These are phyloP conservation scores for Picea abies DNA, from an alignment of 83 land plant species.

Conservation along the genomic window DNA sequence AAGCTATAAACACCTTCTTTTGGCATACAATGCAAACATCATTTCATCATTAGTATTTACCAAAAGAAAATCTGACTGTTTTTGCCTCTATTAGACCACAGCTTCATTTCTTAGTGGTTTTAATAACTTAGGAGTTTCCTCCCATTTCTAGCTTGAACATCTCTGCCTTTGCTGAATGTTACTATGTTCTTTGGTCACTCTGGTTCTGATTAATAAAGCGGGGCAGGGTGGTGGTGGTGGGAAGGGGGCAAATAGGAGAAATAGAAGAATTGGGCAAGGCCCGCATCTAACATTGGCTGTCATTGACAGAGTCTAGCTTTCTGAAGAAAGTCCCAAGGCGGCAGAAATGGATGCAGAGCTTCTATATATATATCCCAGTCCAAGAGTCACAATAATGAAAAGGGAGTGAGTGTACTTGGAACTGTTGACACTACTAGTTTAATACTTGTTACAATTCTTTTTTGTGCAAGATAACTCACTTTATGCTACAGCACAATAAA, in stretches of 20 bases:
- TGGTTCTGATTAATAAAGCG: not conserved
- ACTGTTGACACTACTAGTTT: not conserved
- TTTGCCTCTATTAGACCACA: not conserved
- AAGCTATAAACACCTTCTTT: not conserved
- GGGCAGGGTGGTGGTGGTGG: too few species aligned
- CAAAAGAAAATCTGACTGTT: not conserved
- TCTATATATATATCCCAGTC: not conserved
- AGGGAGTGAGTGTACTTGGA: not conserved
- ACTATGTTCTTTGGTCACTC: not conserved
- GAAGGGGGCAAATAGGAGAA: not conserved
- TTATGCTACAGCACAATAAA: not conserved
- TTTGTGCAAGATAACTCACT: not conserved
- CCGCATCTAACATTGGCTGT: not conserved
- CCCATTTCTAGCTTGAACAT: not conserved
- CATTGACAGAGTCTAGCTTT: slow-evolving; percentile 18
- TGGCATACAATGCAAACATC: too few species aligned
- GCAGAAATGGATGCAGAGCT: not conserved
- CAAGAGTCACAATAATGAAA: not conserved
- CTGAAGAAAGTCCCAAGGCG: slow-evolving; percentile 21
- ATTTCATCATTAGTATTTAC: not conserved
- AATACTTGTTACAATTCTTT: not conserved
- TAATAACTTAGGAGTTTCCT: not conserved
- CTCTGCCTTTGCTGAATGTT: not conserved
- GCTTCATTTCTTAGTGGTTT: not conserved
- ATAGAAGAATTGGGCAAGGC: slow-evolving; percentile 12